These are phyloP conservation scores for Elsinoe ampelina DNA, from an alignment of 2,329 filamentous ascomycete species.

Conservation along the genomic window DNA sequence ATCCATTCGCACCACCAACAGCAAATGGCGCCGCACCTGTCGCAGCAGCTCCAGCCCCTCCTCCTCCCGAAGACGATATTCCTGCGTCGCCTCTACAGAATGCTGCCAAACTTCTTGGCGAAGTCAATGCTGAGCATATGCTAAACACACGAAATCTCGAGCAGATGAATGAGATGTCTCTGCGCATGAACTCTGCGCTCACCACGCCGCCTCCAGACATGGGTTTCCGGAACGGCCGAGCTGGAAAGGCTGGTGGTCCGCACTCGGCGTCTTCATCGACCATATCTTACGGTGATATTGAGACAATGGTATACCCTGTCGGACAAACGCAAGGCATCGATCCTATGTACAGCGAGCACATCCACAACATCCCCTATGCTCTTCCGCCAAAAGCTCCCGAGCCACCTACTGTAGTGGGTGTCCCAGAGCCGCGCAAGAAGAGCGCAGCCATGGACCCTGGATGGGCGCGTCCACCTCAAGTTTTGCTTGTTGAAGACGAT, in stretches of 20 bases:
- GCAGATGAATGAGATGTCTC: conserved; percentile 52
- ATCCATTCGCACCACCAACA: conserved; percentile 30
- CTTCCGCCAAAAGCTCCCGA: conserved; percentile 58
- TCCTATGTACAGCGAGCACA: conserved; percentile 87
- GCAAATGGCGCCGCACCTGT: conserved; percentile 29
- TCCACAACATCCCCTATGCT: conserved; percentile 85
- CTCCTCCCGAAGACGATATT: conserved; percentile 47
- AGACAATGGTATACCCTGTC: conserved; percentile 78
- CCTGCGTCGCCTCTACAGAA: conserved; percentile 60
- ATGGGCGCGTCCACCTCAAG: conserved; percentile 61
- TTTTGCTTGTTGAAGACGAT: conserved; percentile 82
- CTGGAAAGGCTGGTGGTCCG: conserved; percentile 32
- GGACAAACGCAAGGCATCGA: conserved; percentile 88
- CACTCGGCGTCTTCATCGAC: conserved; percentile 42
- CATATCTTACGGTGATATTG: conserved; percentile 50
- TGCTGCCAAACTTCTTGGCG: conserved; percentile 55
- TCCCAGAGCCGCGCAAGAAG: conserved; percentile 50
- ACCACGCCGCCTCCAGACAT: conserved; percentile 50
- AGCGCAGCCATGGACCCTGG: conserved; percentile 52
- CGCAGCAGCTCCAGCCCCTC: conserved; percentile 28
- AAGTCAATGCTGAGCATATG: conserved; percentile 56
- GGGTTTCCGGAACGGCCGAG: conserved; percentile 36
- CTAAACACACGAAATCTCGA: conserved; percentile 56
- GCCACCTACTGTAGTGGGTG: conserved; percentile 29
- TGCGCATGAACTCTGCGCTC: conserved; percentile 45